Base-by-base conservation (phyloP, 179 eudicot genomes). In the Spinacia oleracea region DNA sequence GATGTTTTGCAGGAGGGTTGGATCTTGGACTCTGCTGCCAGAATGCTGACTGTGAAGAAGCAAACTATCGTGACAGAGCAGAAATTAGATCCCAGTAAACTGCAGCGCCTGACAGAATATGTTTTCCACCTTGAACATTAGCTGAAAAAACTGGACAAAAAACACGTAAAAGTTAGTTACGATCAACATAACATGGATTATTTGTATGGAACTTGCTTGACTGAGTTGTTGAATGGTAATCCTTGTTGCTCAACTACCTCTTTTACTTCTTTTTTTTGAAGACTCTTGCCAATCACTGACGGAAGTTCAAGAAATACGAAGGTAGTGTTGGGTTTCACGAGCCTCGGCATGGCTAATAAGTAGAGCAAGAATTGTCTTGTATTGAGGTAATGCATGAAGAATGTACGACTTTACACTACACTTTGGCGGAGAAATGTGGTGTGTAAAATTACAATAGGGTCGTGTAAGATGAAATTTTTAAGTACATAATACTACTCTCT, bases 121-220 rank as follows among this genome's bases (percentile, higher is more conserved):
- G 98, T 96, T 6, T 96, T 93, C 85, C 99, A 90, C 77, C 98
- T 96, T 58, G 99, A 96, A 88, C 98, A 96, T 78, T 96, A 86
- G 77, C 48, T 38, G 56, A 45, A 71, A 70, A 43, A n/a, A 32
- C 64, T 45, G 64, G 63, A 40, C 42, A 16, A 18, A 20, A 65
- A 31, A 65, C 34, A 65, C 70, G 6, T 65, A 35, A 34, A 65
- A 16, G 5, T 67, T 67, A n/a, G 72, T 18, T 66, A n/a, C 8
- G 31, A 67, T 23, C 29, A 40, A 40, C 72, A 67, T 40, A 21
- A n/a, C 50, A 40, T 38, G 51, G 31, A 42, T 67, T 67, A 5
- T 62, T 45, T 66, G 29, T 40, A 21, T 14, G 16, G 29, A 3
- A 40, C 18, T 48, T 16, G 20, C 15, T 48, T 48, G 9, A 55